Conservation (phyloP, 1,139 yeast genomes). For the Lodderomyces orthopsilosis region DNA sequence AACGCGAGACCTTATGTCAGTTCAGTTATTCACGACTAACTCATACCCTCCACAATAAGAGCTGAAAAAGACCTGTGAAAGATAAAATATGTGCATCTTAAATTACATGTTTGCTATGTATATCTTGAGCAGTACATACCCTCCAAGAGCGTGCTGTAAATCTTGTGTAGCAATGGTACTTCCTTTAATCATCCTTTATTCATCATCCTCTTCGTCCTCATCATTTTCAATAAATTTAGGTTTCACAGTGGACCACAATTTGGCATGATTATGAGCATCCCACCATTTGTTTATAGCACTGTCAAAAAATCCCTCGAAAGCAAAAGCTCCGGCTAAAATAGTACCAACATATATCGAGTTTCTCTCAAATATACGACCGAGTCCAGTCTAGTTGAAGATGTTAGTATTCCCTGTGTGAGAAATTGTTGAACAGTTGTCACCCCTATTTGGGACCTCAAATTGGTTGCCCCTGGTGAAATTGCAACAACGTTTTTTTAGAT, state of each 20-base stretch:
- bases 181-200: conserved; percentile 14
- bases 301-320: conserved; percentile 86
- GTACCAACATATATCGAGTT: conserved; percentile 89
- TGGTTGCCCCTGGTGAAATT: neutral
- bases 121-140: neutral
- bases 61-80: too few relatives aligned
- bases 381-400: conserved; percentile 15
- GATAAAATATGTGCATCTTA: neutral
- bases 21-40: too few relatives aligned
- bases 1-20: too few relatives aligned
- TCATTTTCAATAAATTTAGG: conserved; percentile 57
- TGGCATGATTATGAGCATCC: conserved; percentile 88
- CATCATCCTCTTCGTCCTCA: conserved; percentile 59
- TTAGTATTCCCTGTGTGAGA: conserved; percentile 11
- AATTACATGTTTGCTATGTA: neutral
- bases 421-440: neutral
- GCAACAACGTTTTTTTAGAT: too few relatives aligned
- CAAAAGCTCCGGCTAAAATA: conserved; percentile 81
- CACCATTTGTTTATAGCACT: conserved; percentile 75
- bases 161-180: neutral
- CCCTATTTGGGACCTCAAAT: too few relatives aligned
- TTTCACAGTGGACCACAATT: conserved; percentile 96
- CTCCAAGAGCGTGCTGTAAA: neutral
- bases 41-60: too few relatives aligned
- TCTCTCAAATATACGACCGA: conserved; percentile 73